A percentile compares a stretch with the other conserved stretches of the same genome.
phyloP scores from a whole-genome alignment of 148 eudicot species.

The Chenopodium album region DNA sequence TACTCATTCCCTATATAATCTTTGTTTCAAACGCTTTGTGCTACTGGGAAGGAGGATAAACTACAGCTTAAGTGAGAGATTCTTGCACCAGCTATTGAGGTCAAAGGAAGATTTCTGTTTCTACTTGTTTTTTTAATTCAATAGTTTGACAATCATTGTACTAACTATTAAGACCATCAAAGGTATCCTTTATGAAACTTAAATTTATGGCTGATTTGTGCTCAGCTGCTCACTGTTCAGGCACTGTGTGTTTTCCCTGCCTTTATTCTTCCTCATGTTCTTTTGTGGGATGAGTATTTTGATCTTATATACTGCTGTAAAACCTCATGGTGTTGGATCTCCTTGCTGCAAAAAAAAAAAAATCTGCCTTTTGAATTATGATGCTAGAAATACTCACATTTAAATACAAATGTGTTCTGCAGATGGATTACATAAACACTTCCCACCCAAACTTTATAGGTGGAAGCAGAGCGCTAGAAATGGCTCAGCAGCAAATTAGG shows the following conservation, averaged over 20 bases:
- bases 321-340: neutral
- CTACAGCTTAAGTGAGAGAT: neutral
- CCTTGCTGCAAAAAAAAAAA: neutral
- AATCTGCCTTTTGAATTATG: neutral
- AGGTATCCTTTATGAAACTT: too few species aligned
- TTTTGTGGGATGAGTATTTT: neutral
- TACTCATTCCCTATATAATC: neutral
- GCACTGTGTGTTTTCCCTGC: neutral
- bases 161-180: too few species aligned
- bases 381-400: neutral
- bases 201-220: neutral
- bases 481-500: conserved; percentile 44
- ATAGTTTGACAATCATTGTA: too few species aligned
- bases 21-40: neutral
- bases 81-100: neutral
- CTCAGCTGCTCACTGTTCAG: neutral
- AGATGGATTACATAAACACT: conserved; percentile 69
- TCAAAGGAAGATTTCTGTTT: too few species aligned
- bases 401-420: conserved; percentile 3
- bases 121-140: too few species aligned
- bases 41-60: neutral
- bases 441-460: conserved; percentile 68
- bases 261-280: neutral
- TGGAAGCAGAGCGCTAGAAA: conserved; percentile 51
- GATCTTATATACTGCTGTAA: neutral